These are phyloP conservation scores for Picea glauca DNA, from an alignment of 75 land plant species.

Conservation along the genomic window DNA sequence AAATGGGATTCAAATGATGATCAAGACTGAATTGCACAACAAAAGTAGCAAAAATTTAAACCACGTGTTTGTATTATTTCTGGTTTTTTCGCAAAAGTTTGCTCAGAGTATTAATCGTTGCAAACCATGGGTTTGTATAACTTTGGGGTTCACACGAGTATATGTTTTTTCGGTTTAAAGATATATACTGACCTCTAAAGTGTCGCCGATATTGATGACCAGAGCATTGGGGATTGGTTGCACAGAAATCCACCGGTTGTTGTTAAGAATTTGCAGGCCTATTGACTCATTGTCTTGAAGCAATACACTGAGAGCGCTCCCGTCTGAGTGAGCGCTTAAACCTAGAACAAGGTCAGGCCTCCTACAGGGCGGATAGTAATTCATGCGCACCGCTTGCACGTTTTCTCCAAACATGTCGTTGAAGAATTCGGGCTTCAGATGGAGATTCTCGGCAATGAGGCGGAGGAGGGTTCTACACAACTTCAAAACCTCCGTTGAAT, in stretches of 20 bases:
- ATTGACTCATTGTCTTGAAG: conserved; percentile 18
- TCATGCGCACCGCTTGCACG: conserved; percentile 27
- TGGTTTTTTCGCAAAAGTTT: no score
- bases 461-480: conserved; percentile 31
- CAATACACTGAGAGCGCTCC: conserved; percentile 38
- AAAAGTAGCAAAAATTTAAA: no score
- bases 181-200: conserved; percentile 53
- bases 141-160: no score
- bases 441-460: conserved; percentile 41
- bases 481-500: conserved; percentile 27
- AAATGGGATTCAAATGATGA: no score
- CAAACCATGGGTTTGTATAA: no score
- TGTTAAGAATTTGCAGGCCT: conserved; percentile 40
- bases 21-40: no score
- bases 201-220: conserved; percentile 84
- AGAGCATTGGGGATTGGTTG: conserved; percentile 62
- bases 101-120: no score
- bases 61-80: no score
- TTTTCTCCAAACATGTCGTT: conserved; percentile 24
- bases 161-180: no score
- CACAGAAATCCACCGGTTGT: conserved; percentile 69
- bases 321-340: conserved; percentile 35
- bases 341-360: conserved; percentile 34
- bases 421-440: conserved; percentile 16
- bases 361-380: conserved; percentile 36